These are phyloP conservation scores for Sporobolus alterniflorus DNA, from an alignment of 202 grass and related monocot species.

Conservation along the genomic window DNA sequence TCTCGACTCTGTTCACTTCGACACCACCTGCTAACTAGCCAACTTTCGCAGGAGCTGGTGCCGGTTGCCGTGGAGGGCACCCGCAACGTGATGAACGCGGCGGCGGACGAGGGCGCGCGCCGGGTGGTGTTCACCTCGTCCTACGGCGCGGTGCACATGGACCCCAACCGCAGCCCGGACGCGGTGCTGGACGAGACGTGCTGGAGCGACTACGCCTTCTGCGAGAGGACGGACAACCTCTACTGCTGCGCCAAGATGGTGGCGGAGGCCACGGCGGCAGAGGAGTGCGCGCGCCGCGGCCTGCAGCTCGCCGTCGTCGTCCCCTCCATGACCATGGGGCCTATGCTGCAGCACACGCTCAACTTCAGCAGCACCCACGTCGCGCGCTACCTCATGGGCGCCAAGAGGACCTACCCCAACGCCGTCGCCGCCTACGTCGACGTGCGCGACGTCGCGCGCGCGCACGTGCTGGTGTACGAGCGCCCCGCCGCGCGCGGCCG, in stretches of 20 bases:
- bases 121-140: slow-evolving; percentile 52
- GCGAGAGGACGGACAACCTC: slow-evolving; percentile 39
- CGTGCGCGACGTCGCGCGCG: slow-evolving; percentile 60
- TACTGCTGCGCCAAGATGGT: slow-evolving; percentile 49
- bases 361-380: slow-evolving; percentile 41
- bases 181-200: slow-evolving; percentile 52
- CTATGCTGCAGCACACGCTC: slow-evolving; percentile 38
- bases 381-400: slow-evolving; percentile 44
- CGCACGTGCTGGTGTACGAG: slow-evolving; percentile 51
- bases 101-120: slow-evolving; percentile 33
- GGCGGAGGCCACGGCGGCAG: slow-evolving; percentile 35
- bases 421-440: slow-evolving; percentile 59
- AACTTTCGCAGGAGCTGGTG: slow-evolving; percentile 32
- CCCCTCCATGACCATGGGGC: slow-evolving; percentile 15
- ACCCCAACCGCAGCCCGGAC: slow-evolving; percentile 58
- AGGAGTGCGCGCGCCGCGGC: background rate
- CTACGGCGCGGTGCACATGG: slow-evolving; percentile 66
- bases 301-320: slow-evolving; percentile 48
- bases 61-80: slow-evolving; percentile 55
- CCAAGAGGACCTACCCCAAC: slow-evolving; percentile 38
- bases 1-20: no score
- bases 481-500: slow-evolving; percentile 6
- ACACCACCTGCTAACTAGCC: no score
- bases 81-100: slow-evolving; percentile 38
- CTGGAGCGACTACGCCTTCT: slow-evolving; percentile 67